These are phyloP conservation scores for Tylopilus sp. DNA, from an alignment of 1,284 basidiomycete species.

Conservation along the genomic window DNA sequence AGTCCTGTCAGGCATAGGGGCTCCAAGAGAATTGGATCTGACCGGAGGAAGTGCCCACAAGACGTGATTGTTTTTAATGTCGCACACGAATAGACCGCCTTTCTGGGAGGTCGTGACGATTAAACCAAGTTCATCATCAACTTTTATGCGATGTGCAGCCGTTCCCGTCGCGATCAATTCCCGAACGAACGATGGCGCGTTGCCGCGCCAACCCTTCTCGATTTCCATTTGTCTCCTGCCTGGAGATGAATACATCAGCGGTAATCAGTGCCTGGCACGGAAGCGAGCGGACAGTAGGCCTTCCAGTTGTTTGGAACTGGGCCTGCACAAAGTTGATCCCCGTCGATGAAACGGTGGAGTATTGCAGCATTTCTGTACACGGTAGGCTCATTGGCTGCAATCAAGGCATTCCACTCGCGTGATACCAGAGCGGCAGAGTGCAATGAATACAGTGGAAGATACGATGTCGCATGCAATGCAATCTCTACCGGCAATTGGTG, in stretches of 20 bases:
- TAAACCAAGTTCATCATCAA: conserved; percentile 58
- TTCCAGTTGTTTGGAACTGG: conserved; percentile 46
- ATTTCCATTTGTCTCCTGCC: conserved; percentile 48
- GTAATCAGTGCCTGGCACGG: conserved; percentile 1
- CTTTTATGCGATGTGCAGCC: conserved; percentile 68
- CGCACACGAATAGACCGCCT: conserved; percentile 57
- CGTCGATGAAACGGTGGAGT: conserved; percentile 46
- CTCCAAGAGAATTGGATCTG: conserved; percentile 9
- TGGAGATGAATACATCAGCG: conserved; percentile 28
- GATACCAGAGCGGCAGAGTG: conserved; percentile 38
- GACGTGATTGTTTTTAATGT: conserved; percentile 46
- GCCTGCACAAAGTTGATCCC: conserved; percentile 34
- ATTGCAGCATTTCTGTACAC: conserved; percentile 56
- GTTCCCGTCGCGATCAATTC: conserved; percentile 36
- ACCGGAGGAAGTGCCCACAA: conserved; percentile 60
- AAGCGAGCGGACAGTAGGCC: conserved; percentile 53
- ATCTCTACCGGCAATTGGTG: conserved; percentile 51
- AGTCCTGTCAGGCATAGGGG: conserved; percentile 6
- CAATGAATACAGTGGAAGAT: conserved; percentile 48
- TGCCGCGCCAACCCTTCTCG: conserved; percentile 56
- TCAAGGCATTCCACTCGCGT: conserved; percentile 45
- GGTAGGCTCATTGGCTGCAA: conserved; percentile 44
- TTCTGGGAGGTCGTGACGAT: conserved; percentile 53
- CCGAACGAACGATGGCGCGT: conserved; percentile 40
- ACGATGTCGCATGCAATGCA: conserved; percentile 43